Percentiles rank a stretch among this genome's conserved stretches.
Conservation (phyloP, 1,284 basidiomycete genomes). For the Sanguinoderma infundibulare region DNA sequence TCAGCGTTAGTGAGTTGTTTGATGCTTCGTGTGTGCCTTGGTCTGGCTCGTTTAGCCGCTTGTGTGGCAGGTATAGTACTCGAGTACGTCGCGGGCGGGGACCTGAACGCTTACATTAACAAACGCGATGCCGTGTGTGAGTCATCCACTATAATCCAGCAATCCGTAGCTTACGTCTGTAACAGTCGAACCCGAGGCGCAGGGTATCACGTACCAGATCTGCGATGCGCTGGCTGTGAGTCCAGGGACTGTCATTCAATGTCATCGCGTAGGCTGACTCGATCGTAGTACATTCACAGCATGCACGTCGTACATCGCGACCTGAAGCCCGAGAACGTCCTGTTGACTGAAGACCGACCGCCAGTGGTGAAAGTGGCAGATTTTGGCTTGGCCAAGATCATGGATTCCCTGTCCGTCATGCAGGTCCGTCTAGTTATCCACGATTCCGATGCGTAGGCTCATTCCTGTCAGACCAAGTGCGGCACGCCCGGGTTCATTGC, state of each 20-base stretch:
- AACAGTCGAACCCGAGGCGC: slow-evolving; percentile 27
- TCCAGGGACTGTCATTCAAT: neutral
- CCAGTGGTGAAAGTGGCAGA: slow-evolving; percentile 83
- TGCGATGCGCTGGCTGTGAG: slow-evolving; percentile 61
- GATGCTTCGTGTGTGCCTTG: neutral
- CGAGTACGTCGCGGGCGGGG: slow-evolving; percentile 85
- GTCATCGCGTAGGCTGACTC: neutral
- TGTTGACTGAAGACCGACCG: slow-evolving; percentile 64
- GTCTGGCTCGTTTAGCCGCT: neutral
- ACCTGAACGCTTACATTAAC: slow-evolving; percentile 83
- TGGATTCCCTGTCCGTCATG: slow-evolving; percentile 70
- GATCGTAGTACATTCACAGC: slow-evolving; percentile 62
- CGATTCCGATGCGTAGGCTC: too few species aligned
- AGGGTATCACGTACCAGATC: slow-evolving; percentile 71
- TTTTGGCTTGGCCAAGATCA: slow-evolving; percentile 88
- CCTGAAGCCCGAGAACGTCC: slow-evolving; percentile 57
- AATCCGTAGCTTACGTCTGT: neutral
- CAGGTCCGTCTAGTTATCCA: slow-evolving; percentile 43
- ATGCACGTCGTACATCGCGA: slow-evolving; percentile 68
- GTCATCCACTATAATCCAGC: neutral
- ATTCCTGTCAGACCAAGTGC: slow-evolving; percentile 71
- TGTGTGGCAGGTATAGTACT: slow-evolving; percentile 67
- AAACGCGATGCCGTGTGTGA: slow-evolving; percentile 31
- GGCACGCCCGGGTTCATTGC: slow-evolving; percentile 86
- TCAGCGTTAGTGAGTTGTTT: neutral